phyloP scores from a whole-genome alignment of 2,329 filamentous ascomycete species.

The Scleromitrula shiraiana region DNA sequence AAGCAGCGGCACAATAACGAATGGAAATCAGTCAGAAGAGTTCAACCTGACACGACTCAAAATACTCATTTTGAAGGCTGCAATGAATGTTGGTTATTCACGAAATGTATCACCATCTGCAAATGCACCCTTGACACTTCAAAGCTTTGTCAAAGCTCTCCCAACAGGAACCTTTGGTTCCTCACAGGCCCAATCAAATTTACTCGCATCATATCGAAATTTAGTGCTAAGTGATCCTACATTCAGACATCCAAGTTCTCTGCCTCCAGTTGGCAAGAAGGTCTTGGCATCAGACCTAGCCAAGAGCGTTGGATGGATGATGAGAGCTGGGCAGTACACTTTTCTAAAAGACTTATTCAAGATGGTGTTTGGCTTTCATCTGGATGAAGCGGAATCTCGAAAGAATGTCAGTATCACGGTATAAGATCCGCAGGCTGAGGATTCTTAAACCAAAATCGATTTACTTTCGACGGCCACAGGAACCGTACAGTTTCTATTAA shows the following conservation, averaged over 20 bases:
- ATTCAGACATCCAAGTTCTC: conserved; percentile 46
- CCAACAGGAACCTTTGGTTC: conserved; percentile 73
- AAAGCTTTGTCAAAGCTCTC: conserved; percentile 68
- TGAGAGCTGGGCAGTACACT: conserved; percentile 60
- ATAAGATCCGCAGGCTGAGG: conserved; percentile 24
- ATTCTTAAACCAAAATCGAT: background rate
- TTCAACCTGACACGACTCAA: conserved; percentile 71
- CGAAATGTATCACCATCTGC: conserved; percentile 37
- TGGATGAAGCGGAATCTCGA: conserved; percentile 66
- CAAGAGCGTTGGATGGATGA: conserved; percentile 71
- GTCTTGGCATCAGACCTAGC: conserved; percentile 68
- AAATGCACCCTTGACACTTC: conserved; percentile 46
- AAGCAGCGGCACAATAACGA: conserved; percentile 64
- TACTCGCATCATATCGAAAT: conserved; percentile 74
- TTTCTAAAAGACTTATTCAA: conserved; percentile 79
- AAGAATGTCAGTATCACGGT: conserved; percentile 57
- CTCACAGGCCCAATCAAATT: conserved; percentile 57
- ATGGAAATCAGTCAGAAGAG: conserved; percentile 58
- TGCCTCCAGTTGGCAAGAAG: conserved; percentile 50
- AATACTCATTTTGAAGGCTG: conserved; percentile 73
- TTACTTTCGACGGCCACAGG: background rate
- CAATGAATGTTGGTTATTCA: conserved; percentile 74
- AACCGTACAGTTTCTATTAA: too few species aligned
- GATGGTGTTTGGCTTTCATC: conserved; percentile 74
- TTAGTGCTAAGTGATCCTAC: conserved; percentile 66